phyloP scores from a whole-genome alignment of 306 rosid species.

The Macrotyloma uniflorum region DNA sequence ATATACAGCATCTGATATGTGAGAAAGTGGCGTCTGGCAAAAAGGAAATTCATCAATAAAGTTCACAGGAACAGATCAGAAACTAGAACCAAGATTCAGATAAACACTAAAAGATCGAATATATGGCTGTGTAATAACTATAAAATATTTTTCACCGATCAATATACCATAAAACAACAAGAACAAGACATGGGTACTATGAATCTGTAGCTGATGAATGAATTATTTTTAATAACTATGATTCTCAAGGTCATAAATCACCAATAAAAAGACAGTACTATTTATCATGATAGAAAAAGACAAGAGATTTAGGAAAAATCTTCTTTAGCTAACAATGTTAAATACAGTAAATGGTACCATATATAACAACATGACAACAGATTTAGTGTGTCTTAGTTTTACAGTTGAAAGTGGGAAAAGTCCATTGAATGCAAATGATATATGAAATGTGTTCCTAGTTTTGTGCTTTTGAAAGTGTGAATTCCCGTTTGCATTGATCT shows the following conservation, averaged over 20 bases:
- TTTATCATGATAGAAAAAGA: conserved; percentile 10
- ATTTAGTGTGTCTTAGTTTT: neutral
- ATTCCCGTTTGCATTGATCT: too few species aligned
- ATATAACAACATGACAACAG: neutral
- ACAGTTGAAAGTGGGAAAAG: too few species aligned
- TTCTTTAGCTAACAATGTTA: neutral
- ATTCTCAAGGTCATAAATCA: conserved; percentile 8
- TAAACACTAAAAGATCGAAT: conserved; percentile 4
- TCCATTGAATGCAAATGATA: too few species aligned
- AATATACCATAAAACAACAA: conserved; percentile 12
- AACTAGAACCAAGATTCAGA: conserved; percentile 21
- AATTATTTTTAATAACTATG: neutral
- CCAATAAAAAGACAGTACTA: conserved; percentile 2
- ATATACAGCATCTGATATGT: conserved; percentile 71
- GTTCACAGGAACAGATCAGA: conserved; percentile 11
- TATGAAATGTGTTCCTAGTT: too few species aligned
- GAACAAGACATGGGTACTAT: neutral
- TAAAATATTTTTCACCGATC: conserved; percentile 25
- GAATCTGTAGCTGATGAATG: neutral
- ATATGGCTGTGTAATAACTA: neutral
- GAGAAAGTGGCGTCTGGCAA: conserved; percentile 72
- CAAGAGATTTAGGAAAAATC: neutral
- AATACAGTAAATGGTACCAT: neutral
- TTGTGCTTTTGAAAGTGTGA: too few species aligned
- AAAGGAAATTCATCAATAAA: conserved; percentile 23